These are phyloP conservation scores for Hirschfeldia incana DNA, from an alignment of 345 rosid genomes.

Conservation along the genomic window DNA sequence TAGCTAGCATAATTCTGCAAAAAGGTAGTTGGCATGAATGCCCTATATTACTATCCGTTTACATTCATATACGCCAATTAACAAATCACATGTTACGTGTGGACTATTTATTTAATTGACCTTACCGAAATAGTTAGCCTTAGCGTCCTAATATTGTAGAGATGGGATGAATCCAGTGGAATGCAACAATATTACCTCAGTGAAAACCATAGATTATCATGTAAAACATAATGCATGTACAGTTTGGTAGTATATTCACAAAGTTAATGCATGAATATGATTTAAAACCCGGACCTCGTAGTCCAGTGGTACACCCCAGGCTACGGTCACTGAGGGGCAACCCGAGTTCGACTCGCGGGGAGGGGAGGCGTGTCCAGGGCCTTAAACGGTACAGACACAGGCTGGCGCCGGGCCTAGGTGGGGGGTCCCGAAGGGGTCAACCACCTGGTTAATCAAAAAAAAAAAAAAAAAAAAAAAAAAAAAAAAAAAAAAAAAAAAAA, in stretches of 20 bases:
- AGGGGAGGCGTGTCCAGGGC: no score
- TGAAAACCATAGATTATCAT: constrained; percentile 2
- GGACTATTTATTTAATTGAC: constrained; percentile 8
- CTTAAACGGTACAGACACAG: no score
- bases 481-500: no score
- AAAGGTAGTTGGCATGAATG: constrained; percentile 48
- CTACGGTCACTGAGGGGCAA: no score
- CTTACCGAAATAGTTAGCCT: constrained; percentile 1
- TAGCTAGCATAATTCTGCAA: constrained; percentile 37
- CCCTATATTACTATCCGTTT: constrained; percentile 30
- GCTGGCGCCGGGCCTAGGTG: no score
- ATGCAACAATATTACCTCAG: constrained; percentile 8
- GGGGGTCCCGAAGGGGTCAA: no score
- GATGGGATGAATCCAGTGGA: constrained; percentile 12
- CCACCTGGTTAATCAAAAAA: no score
- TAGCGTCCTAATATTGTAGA: constrained; percentile 13
- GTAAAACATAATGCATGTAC: not conserved
- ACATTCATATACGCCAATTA: constrained; percentile 15
- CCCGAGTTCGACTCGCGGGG: no score
- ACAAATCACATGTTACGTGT: constrained; percentile 24
- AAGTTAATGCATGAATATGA: constrained; percentile 8
- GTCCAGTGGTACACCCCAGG: no score
- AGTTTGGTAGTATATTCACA: not conserved
- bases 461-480: no score
- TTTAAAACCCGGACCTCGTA: no score